Conservation (phyloP, 768 basidiomycete species). For the Auricularia cornea region DNA sequence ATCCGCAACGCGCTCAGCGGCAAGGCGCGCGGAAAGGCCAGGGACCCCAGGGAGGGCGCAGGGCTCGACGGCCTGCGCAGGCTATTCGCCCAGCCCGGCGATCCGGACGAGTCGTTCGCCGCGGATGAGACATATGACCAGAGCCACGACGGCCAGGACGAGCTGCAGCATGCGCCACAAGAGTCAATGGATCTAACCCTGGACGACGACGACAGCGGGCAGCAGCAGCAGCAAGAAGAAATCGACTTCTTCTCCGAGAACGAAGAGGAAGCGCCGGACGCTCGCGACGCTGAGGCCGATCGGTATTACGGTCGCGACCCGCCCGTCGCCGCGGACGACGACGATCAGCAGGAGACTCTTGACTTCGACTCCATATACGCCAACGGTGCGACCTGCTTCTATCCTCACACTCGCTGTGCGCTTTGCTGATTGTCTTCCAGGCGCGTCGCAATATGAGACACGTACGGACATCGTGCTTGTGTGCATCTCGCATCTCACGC, state of each 20-base stretch:
- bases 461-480: neutral
- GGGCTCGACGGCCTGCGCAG: conserved; percentile 18
- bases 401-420: neutral
- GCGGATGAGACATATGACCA: too few relatives aligned
- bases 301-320: neutral
- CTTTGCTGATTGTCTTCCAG: neutral
- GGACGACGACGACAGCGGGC: neutral
- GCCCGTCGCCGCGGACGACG: neutral
- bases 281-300: neutral
- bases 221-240: neutral
- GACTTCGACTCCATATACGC: neutral
- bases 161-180: too few relatives aligned
- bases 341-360: neutral
- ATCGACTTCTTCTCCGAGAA: neutral
- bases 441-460: neutral
- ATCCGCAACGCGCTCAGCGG: conserved; percentile 51
- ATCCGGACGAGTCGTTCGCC: neutral
- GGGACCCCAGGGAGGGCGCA: conserved; percentile 54
- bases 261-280: neutral
- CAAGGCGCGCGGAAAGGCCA: conserved; percentile 48
- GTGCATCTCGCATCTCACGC: neutral
- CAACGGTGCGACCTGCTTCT: neutral
- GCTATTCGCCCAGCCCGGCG: too few relatives aligned
- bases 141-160: too few relatives aligned
- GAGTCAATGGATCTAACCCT: neutral